Evolutionary conservation across 2,329 filamentous ascomycete species (phyloP).

Genomic region (Ilyonectria mors-panacis): DNA sequence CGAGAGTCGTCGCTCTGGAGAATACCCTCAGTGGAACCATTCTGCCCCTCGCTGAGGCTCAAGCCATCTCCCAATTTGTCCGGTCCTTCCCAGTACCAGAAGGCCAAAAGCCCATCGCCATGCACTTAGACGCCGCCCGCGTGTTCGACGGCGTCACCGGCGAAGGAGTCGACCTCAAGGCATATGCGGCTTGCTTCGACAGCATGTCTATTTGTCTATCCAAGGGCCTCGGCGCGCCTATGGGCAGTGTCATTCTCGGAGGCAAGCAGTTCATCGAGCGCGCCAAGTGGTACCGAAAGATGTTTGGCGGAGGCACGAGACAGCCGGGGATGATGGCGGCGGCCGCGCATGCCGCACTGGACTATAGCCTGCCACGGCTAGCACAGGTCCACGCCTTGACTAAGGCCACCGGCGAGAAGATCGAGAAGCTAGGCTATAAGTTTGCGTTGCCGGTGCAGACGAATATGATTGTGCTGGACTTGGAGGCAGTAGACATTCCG

Average conservation of each 20-base stretch:
- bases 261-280: constrained; percentile 51
- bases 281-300: constrained; percentile 68
- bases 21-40: constrained; percentile 85
- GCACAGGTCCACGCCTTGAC: constrained; percentile 40
- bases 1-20: constrained; percentile 82
- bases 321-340: constrained; percentile 80
- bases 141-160: constrained; percentile 82
- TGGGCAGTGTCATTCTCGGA: constrained; percentile 80
- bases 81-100: constrained; percentile 55
- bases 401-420: constrained; percentile 33
- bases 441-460: constrained; percentile 47
- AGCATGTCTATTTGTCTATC: constrained; percentile 82
- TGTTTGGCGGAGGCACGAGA: constrained; percentile 78
- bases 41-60: constrained; percentile 79
- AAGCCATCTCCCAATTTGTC: constrained; percentile 78
- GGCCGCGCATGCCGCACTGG: constrained; percentile 75
- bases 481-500: constrained; percentile 37
- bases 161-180: constrained; percentile 74
- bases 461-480: constrained; percentile 47
- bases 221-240: constrained; percentile 84
- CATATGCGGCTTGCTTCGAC: constrained; percentile 78
- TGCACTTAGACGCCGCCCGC: constrained; percentile 83
- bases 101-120: constrained; percentile 66
- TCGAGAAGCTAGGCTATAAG: constrained; percentile 39
- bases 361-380: constrained; percentile 42